These are phyloP conservation scores for Verticillium longisporum DNA, from an alignment of 2,329 filamentous ascomycete species.

Conservation along the genomic window DNA sequence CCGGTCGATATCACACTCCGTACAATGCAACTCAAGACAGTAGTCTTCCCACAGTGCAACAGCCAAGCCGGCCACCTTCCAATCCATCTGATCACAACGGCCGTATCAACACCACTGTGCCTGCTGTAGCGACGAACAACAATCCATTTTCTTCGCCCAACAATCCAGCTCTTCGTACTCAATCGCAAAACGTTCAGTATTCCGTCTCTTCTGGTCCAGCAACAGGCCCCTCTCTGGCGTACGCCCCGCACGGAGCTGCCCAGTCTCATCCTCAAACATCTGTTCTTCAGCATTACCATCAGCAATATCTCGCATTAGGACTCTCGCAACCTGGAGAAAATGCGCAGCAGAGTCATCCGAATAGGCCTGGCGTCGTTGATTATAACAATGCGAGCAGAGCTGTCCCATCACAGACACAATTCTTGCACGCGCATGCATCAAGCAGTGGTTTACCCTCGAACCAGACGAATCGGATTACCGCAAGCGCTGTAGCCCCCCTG, in stretches of 20 bases:
- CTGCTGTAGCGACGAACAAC: neutral
- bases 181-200: neutral
- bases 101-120: neutral
- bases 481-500: neutral
- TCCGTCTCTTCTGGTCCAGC: neutral
- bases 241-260: neutral
- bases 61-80: neutral
- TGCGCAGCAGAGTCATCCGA: neutral
- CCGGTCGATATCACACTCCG: neutral
- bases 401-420: neutral
- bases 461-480: neutral
- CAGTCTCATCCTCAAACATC: neutral
- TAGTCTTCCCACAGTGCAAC: neutral
- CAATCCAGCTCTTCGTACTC: neutral
- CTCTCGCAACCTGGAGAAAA: neutral
- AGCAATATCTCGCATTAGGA: neutral
- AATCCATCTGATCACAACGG: neutral
- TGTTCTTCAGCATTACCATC: neutral
- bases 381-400: neutral
- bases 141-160: neutral
- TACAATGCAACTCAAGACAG: neutral
- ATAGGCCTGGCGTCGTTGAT: neutral
- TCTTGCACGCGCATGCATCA: neutral
- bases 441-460: neutral
- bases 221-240: neutral